Base-by-base conservation (phyloP, 108 stramenopile species). In the Thalassiosira profunda region DNA sequence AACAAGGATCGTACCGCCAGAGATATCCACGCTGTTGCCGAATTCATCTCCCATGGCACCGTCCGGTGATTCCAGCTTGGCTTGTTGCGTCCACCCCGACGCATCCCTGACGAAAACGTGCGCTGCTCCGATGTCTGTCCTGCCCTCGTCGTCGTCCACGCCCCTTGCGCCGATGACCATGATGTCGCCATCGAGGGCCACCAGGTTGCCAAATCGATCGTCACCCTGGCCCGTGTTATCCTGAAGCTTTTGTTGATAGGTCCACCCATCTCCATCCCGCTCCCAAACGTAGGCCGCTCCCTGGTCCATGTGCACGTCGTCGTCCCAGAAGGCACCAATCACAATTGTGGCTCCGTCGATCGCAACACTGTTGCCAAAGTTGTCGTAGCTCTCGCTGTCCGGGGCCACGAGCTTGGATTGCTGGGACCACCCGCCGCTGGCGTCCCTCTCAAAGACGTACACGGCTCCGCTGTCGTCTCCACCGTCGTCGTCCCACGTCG, bases 151-250 rank as follows among this genome's bases (percentile, higher is more conserved):
- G 15, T 25, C 58, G 21, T 59, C 58, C 38, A 66, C 30, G 7
- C 54, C 26, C 31, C 41, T 46, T 5, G 70, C 77, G 12, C 77
- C 77, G 10, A 79, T 58, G 45, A 66, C 42, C 15, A 79, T 66
- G 20, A 62, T 63, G 38, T 72, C 41, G 24, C 58, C 54, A 29
- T 44, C 41, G 4, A 79, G 65, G 1, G 66, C 65, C 15, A 75
- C 58, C 6, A 48, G 36, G 20, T 51, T 59, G 7, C 74, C 74
- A 34, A 75, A 75, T 34, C 63, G 33, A 20, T 69, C 62, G 0
- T 18, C 18, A 1, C 51, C 53, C 18, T 41, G 54, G 1, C 67
- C 67, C 37, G 69, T 59, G 46, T 33, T 53, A 30, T 60, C 54
- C 5, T 17, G 38, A 8, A 77, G 53, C 52, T 57, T 49, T 9